Base-by-base conservation (phyloP, 1,139 yeast genomes). In the Cylindricascospora bacillispora region DNA sequence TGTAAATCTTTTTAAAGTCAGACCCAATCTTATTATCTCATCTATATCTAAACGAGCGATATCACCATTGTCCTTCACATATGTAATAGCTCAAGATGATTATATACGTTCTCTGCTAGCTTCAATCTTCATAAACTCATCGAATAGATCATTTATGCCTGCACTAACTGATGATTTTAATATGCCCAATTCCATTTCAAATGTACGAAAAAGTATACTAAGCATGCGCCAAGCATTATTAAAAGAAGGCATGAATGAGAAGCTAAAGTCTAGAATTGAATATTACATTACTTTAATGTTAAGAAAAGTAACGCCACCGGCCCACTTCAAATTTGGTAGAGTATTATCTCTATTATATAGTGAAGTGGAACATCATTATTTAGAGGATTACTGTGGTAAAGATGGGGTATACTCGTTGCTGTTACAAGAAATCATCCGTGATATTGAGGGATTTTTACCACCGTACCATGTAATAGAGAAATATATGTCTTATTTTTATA, bases 401-500 rank as follows among this genome's bases (percentile, higher is more conserved):
- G 39, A 37, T 13, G 35, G 29, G 2, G 43, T 39, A 19, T 51
- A 49, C 28, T 52, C 58, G 1, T 39, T 37, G 9, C 27, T 41
- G 5, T 28, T 53, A 13, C 37, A 35, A 25, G 35, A 38, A 3
- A 38, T 43, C 3, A 39, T 53, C 6, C 15, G 20, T 1, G 36
- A 38, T 12, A 36, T 48, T 15, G 48, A 48, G 32, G 20, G 28
- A 2, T 16, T 37, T 3, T 28, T 53, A 20, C 57, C 57, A 2
- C 49, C 54, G 22, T 30, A 40, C 6, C 31, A 30, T 3, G 32
- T 39, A 3, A 35, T 51, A 9, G 25, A 36, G 11, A 32, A 31
- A 6, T 49, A 48, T 30, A 47, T 46, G 27, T 24, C 29, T 11
- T 44, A 48, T 33, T 53, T 49, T 28, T 48, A 42, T 32, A 40